Conservation (phyloP, 2,329 filamentous ascomycete species). For the Neonectria ditissima region DNA sequence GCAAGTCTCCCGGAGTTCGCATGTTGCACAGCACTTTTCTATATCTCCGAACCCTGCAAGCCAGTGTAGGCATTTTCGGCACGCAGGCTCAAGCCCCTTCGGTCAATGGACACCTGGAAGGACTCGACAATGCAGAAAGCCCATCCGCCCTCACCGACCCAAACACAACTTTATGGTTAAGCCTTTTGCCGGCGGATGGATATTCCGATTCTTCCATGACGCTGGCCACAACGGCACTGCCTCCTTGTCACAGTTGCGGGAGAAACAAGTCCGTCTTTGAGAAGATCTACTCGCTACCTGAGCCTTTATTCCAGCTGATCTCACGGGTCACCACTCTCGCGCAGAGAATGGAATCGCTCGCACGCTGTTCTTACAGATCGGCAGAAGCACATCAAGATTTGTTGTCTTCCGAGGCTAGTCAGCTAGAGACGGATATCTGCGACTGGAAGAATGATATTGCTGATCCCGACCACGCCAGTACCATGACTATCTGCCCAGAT, state of each 20-base stretch:
- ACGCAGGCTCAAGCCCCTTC: background rate
- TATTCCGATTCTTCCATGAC: background rate
- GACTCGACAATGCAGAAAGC: background rate
- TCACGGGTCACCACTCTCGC: conserved; percentile 20
- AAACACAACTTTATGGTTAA: conserved; percentile 5
- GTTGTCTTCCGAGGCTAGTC: conserved; percentile 3
- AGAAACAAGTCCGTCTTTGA: conserved; percentile 17
- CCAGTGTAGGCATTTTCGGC: conserved; percentile 15
- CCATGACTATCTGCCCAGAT: background rate
- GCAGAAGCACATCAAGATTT: background rate
- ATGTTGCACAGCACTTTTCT: conserved; percentile 23
- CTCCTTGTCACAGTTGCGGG: conserved; percentile 11
- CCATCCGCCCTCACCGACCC: conserved; percentile 5
- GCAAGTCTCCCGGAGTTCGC: background rate
- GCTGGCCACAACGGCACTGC: background rate
- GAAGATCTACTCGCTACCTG: conserved; percentile 15
- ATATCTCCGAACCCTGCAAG: conserved; percentile 16
- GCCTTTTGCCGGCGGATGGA: background rate
- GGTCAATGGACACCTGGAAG: conserved; percentile 5
- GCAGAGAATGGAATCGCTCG: conserved; percentile 3
- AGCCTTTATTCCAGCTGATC: conserved; percentile 15
- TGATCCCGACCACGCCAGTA: background rate
- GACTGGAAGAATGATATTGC: conserved; percentile 21
- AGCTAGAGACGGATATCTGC: conserved; percentile 19
- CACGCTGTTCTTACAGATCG: background rate